These are phyloP conservation scores for Ascocoryne sarcoides DNA, from an alignment of 2,329 filamentous ascomycete species.

Conservation along the genomic window DNA sequence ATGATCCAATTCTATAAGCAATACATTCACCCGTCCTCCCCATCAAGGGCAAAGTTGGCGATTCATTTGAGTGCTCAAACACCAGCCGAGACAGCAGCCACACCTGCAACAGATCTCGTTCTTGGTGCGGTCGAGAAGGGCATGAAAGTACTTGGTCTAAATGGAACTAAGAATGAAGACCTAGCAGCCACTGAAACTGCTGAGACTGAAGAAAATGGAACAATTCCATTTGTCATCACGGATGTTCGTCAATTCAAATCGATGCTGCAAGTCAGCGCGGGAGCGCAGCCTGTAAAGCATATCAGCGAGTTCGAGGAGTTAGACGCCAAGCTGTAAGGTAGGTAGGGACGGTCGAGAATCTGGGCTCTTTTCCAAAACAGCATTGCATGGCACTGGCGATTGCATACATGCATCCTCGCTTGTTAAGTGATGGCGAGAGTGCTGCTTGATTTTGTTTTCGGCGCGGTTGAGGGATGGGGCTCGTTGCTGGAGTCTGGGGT, in stretches of 20 bases:
- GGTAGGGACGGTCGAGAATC: constrained; percentile 32
- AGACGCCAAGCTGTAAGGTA: constrained; percentile 58
- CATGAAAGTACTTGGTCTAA: constrained; percentile 24
- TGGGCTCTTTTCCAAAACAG: background rate
- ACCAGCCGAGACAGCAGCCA: constrained; percentile 29
- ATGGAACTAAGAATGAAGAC: constrained; percentile 28
- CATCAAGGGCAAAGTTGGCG: constrained; percentile 68
- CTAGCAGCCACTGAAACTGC: constrained; percentile 14
- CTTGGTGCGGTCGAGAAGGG: constrained; percentile 37
- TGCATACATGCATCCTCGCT: too few relatives aligned
- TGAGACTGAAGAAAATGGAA: constrained; percentile 34
- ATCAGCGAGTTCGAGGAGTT: constrained; percentile 79
- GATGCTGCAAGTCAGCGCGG: constrained; percentile 60
- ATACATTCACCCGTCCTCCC: constrained; percentile 67
- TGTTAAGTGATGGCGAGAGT: too few relatives aligned
- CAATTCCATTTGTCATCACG: constrained; percentile 54
- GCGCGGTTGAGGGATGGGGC: too few relatives aligned
- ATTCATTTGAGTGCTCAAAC: constrained; percentile 76
- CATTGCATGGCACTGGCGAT: too few relatives aligned
- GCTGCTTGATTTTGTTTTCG: too few relatives aligned
- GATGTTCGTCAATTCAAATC: constrained; percentile 79
- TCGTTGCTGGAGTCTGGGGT: too few relatives aligned
- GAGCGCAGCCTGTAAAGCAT: constrained; percentile 63
- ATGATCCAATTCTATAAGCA: constrained; percentile 70
- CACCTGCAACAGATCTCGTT: constrained; percentile 24